A percentile compares a stretch with the other conserved stretches of the same genome.
phyloP scores from a whole-genome alignment of 139 green algal species.

The Coelastrella sp. region DNA sequence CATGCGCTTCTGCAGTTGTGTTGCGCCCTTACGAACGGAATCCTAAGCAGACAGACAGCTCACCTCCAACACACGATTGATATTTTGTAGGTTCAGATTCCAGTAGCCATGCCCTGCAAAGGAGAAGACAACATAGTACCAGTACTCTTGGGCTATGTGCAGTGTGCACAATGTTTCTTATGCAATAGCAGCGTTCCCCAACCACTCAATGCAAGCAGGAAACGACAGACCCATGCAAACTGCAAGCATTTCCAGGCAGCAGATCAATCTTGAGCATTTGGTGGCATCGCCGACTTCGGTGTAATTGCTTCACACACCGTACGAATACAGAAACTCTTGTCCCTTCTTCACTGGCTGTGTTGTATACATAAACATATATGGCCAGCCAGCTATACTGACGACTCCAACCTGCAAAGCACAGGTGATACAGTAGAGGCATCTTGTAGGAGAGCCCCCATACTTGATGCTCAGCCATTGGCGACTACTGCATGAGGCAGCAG shows the following conservation, averaged over 20 bases:
- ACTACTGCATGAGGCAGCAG: no score
- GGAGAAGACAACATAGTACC: neutral
- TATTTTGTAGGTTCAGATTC: neutral
- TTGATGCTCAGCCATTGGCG: neutral
- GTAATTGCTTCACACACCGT: neutral
- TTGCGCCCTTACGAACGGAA: no score
- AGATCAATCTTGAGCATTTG: neutral
- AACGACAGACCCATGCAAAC: no score
- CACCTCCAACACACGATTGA: neutral
- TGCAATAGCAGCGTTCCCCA: no score
- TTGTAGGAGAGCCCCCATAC: neutral
- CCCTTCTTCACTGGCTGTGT: neutral
- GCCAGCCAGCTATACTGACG: neutral
- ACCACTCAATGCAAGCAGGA: no score
- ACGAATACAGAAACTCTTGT: neutral
- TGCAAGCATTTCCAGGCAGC: neutral
- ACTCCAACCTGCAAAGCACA: neutral
- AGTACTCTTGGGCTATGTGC: neutral
- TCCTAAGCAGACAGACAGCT: neutral
- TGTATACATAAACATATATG: constrained; percentile 22
- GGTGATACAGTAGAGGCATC: neutral
- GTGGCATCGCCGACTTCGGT: neutral
- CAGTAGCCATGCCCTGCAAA: neutral
- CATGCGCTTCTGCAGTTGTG: no score
- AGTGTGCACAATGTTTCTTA: neutral